Conservation (phyloP, 257 asterid genomes). For the Solanum sitiens region DNA sequence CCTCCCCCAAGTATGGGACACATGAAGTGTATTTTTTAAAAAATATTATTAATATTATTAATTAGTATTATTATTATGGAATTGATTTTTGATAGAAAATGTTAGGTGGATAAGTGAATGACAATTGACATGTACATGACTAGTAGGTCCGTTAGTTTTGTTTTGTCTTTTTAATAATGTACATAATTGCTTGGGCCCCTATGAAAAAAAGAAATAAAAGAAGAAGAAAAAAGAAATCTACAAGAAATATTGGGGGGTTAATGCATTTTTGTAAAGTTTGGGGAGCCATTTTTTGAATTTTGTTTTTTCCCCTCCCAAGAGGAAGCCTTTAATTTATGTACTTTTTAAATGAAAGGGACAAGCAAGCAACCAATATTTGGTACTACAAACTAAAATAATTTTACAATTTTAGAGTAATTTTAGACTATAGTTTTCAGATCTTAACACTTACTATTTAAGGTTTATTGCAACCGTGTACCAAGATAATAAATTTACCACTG, state of each 20-base stretch:
- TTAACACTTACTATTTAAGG: background rate
- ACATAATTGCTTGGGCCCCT: background rate
- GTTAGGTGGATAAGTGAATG: background rate
- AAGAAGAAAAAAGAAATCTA: background rate
- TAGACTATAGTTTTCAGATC: background rate
- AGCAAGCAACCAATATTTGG: background rate
- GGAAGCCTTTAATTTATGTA: background rate
- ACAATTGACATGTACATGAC: background rate
- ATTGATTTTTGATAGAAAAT: background rate
- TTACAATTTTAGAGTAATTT: background rate
- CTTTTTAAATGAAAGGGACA: background rate
- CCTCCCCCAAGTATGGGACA: too few relatives aligned
- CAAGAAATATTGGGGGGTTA: background rate
- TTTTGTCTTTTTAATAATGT: background rate
- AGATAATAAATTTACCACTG: background rate
- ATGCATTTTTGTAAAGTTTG: background rate
- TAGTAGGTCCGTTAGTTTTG: background rate
- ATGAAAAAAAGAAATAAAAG: background rate
- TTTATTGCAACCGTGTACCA: background rate
- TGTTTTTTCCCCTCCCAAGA: background rate
- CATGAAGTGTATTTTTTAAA: too few relatives aligned
- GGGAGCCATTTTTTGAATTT: background rate
- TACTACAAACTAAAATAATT: background rate
- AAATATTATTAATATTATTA: too few relatives aligned
- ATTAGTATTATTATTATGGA: background rate